These are phyloP conservation scores for Durio zibethinus DNA, from an alignment of 345 rosid genomes.

Conservation along the genomic window DNA sequence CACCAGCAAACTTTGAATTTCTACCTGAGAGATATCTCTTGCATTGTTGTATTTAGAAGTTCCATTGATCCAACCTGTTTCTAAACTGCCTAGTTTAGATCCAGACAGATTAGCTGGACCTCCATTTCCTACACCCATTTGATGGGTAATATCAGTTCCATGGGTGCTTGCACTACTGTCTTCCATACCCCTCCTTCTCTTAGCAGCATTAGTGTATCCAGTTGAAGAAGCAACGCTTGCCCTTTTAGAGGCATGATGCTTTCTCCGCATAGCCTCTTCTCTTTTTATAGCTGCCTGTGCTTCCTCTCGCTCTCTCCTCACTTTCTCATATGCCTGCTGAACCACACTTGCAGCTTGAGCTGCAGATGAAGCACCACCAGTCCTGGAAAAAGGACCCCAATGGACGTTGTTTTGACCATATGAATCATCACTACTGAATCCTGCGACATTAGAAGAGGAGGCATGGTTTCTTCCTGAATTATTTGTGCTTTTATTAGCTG, in stretches of 20 bases:
- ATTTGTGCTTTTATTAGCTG: slow-evolving; percentile 28
- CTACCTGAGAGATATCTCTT: slow-evolving; percentile 38
- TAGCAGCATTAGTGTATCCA: slow-evolving; percentile 28
- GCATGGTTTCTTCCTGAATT: slow-evolving; percentile 27
- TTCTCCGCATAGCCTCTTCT: slow-evolving; percentile 41
- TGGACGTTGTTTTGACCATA: slow-evolving; percentile 38
- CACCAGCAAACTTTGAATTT: slow-evolving; percentile 34
- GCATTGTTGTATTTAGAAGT: slow-evolving; percentile 18
- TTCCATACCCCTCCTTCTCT: slow-evolving; percentile 46
- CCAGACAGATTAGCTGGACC: slow-evolving; percentile 15
- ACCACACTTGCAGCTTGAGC: slow-evolving; percentile 60
- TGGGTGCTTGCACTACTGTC: slow-evolving; percentile 27
- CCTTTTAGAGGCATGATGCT: slow-evolving; percentile 37
- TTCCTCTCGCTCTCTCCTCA: slow-evolving; percentile 56
- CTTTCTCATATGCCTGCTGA: slow-evolving; percentile 57
- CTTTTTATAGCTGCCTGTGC: slow-evolving; percentile 44
- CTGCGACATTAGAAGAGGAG: slow-evolving; percentile 20
- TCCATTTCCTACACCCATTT: slow-evolving; percentile 23
- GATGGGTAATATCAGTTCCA: slow-evolving; percentile 29
- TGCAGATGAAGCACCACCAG: slow-evolving; percentile 39
- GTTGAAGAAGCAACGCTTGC: slow-evolving; percentile 26
- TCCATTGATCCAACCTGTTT: slow-evolving; percentile 27
- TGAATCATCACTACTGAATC: slow-evolving; percentile 27
- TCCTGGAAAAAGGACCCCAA: slow-evolving; percentile 49
- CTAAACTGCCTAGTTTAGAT: slow-evolving; percentile 18